These are phyloP conservation scores for Chytriomyces sp. DNA, from an alignment of 192 early-diverging fungal species.

Conservation along the genomic window DNA sequence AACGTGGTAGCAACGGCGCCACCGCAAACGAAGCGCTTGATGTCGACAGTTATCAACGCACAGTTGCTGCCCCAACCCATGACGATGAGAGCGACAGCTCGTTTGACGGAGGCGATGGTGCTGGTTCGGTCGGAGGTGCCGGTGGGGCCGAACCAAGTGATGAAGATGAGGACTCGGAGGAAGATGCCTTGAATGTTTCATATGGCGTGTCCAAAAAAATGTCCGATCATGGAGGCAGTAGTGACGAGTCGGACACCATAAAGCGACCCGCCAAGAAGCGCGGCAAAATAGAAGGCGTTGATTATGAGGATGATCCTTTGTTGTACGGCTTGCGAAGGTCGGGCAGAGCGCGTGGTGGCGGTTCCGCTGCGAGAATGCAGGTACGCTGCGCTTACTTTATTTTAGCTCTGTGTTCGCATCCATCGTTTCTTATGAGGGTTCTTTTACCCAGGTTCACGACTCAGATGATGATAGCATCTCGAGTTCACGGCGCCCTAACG, in stretches of 20 bases:
- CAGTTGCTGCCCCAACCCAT: not conserved
- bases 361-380: slow-evolving; percentile 7
- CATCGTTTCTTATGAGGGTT: not conserved
- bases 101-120: slow-evolving; percentile 15
- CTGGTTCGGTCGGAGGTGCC: not conserved
- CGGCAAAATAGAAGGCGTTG: not conserved
- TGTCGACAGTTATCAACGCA: not conserved
- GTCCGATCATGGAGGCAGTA: slow-evolving; percentile 6
- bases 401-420: too few relatives aligned
- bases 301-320: slow-evolving; percentile 60
- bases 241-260: slow-evolving; percentile 15
- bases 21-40: not conserved
- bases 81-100: slow-evolving; percentile 10
- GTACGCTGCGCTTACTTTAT: not conserved
- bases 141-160: slow-evolving; percentile 15
- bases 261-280: slow-evolving; percentile 11
- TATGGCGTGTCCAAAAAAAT: not conserved
- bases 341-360: slow-evolving; percentile 46
- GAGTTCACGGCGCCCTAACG: slow-evolving; percentile 10
- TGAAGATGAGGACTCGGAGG: slow-evolving; percentile 18
- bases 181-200: slow-evolving; percentile 29
- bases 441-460: slow-evolving; percentile 6
- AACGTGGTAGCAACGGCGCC: not conserved
- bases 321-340: slow-evolving; percentile 71
- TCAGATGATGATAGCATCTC: slow-evolving; percentile 24